Evolutionary conservation across 2,329 filamentous ascomycete genomes (phyloP).

Genomic region (Alternaria gaisen): DNA sequence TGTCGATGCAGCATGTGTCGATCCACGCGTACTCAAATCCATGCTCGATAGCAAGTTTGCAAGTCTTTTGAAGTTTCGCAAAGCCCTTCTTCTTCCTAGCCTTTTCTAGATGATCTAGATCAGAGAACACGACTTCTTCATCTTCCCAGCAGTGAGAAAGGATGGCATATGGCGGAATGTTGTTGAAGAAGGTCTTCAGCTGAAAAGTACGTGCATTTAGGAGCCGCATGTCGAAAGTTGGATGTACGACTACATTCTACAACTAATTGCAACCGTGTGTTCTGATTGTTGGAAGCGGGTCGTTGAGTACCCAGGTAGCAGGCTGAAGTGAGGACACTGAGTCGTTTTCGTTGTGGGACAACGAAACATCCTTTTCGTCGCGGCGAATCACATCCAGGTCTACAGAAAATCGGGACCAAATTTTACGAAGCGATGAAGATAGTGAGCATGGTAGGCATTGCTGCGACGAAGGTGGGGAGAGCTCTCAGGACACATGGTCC

Average conservation of each 20-base stretch:
- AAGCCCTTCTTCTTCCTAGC: constrained; percentile 23
- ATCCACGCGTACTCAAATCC: constrained; percentile 21
- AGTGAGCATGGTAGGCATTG: too few species aligned
- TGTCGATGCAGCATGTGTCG: constrained; percentile 37
- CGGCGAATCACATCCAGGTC: too few species aligned
- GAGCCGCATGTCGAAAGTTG: constrained; percentile 2
- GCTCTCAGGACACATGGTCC: constrained; percentile 1
- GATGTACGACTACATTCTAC: neutral
- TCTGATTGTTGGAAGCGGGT: neutral
- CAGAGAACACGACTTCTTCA: constrained; percentile 24
- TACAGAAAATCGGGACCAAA: too few species aligned
- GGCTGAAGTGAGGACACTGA: too few species aligned
- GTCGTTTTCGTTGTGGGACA: too few species aligned
- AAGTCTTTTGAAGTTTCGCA: constrained; percentile 27
- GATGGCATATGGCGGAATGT: constrained; percentile 26
- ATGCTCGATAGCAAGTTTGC: constrained; percentile 17
- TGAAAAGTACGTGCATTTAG: constrained; percentile 11
- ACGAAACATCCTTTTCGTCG: too few species aligned
- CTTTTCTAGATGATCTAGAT: constrained; percentile 14
- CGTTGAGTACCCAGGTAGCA: neutral
- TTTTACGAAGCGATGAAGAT: too few species aligned
- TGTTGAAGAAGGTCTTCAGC: constrained; percentile 18
- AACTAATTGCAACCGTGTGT: neutral
- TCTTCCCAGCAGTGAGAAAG: constrained; percentile 29
- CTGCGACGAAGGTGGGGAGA: neutral